These are phyloP conservation scores for Kazachstania martiniae DNA, from an alignment of 805 yeast genomes.

Conservation along the genomic window DNA sequence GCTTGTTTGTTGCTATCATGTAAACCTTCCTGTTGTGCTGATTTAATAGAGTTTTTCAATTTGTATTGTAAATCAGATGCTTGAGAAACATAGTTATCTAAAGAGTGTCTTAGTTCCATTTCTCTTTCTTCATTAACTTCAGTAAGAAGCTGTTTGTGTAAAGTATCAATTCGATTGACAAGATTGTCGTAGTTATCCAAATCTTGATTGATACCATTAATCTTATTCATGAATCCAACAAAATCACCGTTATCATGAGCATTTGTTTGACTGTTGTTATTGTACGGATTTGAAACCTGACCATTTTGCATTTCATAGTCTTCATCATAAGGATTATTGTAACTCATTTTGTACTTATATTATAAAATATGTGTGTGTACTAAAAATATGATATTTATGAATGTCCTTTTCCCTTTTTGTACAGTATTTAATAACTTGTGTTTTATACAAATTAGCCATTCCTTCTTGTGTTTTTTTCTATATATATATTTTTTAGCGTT, in stretches of 20 bases:
- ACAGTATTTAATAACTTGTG: too few species aligned
- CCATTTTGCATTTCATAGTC: too few species aligned
- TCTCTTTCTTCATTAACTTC: conserved; percentile 67
- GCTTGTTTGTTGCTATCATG: conserved; percentile 72
- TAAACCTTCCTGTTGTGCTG: conserved; percentile 58
- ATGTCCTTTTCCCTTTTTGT: too few species aligned
- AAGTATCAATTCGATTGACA: conserved; percentile 55
- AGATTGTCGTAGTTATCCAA: conserved; percentile 61
- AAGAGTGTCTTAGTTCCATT: conserved; percentile 56
- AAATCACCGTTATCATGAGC: conserved; percentile 36
- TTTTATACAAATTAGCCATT: too few species aligned
- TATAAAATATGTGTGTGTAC: too few species aligned
- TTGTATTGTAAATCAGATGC: conserved; percentile 67
- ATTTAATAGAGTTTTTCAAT: conserved; percentile 67
- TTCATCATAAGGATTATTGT: conserved; percentile 23
- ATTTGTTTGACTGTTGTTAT: conserved; percentile 2
- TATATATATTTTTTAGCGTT: too few species aligned
- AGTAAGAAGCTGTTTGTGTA: conserved; percentile 60
- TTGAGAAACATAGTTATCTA: conserved; percentile 68
- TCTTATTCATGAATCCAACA: conserved; percentile 56
- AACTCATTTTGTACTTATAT: conserved; percentile 19
- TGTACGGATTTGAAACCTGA: conserved; percentile 9
- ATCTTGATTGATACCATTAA: conserved; percentile 56
- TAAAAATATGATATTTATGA: too few species aligned
- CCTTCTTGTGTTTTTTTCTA: too few species aligned